These are phyloP conservation scores for Triangularia verruculosa DNA, from an alignment of 2,329 filamentous ascomycete species.

Conservation along the genomic window DNA sequence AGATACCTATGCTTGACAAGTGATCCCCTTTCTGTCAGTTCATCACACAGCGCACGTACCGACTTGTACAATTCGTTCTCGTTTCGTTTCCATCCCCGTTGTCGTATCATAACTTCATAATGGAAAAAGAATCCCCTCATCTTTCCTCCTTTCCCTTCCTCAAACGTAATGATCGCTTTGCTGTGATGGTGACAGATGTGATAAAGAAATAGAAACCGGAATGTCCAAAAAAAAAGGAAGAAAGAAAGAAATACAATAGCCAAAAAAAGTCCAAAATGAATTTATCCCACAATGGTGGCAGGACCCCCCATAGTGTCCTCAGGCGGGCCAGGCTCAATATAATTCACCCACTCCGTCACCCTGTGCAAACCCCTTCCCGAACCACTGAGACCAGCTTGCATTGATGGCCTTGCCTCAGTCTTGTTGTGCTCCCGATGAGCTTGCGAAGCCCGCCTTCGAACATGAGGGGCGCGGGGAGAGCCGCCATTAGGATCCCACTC, in stretches of 20 bases:
- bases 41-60: background rate
- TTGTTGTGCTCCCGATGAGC: conserved; percentile 25
- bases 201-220: background rate
- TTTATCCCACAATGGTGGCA: conserved; percentile 2
- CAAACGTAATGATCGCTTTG: background rate
- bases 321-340: conserved; percentile 44
- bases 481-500: conserved; percentile 14
- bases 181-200: background rate
- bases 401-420: conserved; percentile 37
- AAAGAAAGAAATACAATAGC: too few species aligned
- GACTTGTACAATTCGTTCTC: background rate
- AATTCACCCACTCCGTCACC: conserved; percentile 48
- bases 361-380: conserved; percentile 45
- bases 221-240: background rate
- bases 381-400: conserved; percentile 47
- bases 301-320: conserved; percentile 10
- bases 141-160: background rate
- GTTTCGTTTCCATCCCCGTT: background rate
- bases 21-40: background rate
- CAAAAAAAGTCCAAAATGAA: too few species aligned
- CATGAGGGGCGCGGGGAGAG: conserved; percentile 22
- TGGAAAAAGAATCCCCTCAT: background rate
- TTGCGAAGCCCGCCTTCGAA: conserved; percentile 22
- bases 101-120: background rate
- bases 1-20: background rate